phyloP scores from a whole-genome alignment of 2,329 filamentous ascomycete genomes.

The Aaosphaeria arxii region DNA sequence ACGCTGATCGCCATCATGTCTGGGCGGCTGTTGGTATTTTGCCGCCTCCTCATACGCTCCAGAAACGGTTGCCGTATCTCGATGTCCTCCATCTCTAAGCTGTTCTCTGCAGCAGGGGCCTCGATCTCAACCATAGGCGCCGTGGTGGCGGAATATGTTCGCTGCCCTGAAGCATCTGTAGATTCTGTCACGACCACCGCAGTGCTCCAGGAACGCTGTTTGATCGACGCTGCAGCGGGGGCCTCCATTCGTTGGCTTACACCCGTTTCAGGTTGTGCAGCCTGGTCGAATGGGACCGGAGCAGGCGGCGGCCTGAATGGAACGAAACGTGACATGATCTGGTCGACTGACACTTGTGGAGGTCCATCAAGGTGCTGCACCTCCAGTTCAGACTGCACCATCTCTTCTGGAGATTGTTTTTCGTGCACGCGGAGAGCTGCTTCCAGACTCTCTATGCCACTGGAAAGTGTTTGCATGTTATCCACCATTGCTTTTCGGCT shows the following conservation, averaged over 20 bases:
- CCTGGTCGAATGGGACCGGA: conserved; percentile 59
- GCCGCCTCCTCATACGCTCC: conserved; percentile 66
- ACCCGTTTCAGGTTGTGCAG: conserved; percentile 12
- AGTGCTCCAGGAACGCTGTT: conserved; percentile 41
- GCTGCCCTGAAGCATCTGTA: conserved; percentile 49
- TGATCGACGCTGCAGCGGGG: conserved; percentile 24
- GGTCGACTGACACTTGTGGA: background rate
- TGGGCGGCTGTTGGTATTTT: conserved; percentile 52
- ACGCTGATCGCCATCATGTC: conserved; percentile 83
- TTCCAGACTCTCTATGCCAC: conserved; percentile 40
- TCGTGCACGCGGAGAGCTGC: conserved; percentile 28
- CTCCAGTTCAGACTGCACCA: conserved; percentile 36
- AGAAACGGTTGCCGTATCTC: conserved; percentile 55
- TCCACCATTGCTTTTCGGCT: conserved; percentile 47
- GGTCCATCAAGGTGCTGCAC: conserved; percentile 10
- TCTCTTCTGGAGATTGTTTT: conserved; percentile 33
- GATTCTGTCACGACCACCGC: conserved; percentile 53
- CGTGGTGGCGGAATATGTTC: conserved; percentile 51
- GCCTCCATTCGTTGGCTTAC: conserved; percentile 12
- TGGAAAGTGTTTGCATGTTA: conserved; percentile 46
- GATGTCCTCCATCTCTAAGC: conserved; percentile 37
- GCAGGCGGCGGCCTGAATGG: conserved; percentile 85
- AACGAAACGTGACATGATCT: conserved; percentile 51
- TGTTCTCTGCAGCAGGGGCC: conserved; percentile 15
- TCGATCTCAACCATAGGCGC: conserved; percentile 46